Percentiles rank a stretch among this genome's conserved stretches.
Evolutionary conservation across 163 green algal genomes (phyloP).

Genomic region (Volvox carteri): DNA sequence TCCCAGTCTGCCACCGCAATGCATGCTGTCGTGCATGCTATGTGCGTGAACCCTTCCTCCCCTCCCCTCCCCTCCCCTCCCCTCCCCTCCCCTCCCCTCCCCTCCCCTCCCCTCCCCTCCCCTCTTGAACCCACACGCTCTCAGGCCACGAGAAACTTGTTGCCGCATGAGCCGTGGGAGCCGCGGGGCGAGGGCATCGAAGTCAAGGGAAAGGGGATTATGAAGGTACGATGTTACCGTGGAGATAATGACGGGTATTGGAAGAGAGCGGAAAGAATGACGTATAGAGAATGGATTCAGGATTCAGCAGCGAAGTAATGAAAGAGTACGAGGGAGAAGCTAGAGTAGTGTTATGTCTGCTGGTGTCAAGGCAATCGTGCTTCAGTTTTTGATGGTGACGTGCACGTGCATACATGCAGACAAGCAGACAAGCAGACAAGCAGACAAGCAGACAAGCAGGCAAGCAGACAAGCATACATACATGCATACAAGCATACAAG

Average conservation of each 20-base stretch:
- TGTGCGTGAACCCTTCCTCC: neutral
- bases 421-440: too few species aligned
- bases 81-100: neutral
- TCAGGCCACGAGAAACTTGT: conserved; percentile 14
- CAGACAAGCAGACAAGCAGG: too few species aligned
- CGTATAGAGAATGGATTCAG: neutral
- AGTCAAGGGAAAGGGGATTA: conserved; percentile 56
- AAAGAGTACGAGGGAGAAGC: neutral
- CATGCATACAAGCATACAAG: too few species aligned
- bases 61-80: neutral
- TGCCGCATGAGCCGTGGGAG: conserved; percentile 10
- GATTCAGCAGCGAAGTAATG: neutral
- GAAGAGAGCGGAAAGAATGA: neutral
- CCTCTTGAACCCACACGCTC: too few species aligned
- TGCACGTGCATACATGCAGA: too few species aligned
- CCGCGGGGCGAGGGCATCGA: conserved; percentile 31
- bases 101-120: neutral
- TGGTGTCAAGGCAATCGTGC: neutral
- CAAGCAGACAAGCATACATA: too few species aligned
- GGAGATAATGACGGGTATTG: neutral
- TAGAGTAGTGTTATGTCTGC: neutral
- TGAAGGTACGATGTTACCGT: conserved; percentile 10
- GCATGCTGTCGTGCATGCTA: neutral
- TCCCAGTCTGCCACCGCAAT: neutral
- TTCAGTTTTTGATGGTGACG: neutral